phyloP scores from a whole-genome alignment of 495 filamentous ascomycete genomes.

The Aspergillus diversus region DNA sequence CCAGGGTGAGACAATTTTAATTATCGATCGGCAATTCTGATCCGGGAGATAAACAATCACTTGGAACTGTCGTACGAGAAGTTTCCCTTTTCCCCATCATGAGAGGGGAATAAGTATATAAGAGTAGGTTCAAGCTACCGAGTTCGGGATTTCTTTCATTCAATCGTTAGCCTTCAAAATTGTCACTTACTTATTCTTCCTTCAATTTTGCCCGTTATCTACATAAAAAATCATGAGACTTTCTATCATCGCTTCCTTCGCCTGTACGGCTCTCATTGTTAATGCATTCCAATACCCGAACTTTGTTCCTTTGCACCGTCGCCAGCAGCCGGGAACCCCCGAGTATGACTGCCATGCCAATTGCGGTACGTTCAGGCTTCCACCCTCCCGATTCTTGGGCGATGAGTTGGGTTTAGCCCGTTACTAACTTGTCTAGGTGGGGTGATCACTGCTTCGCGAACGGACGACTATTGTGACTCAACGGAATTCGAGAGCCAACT shows the following conservation, averaged over 20 bases:
- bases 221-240: slow-evolving; percentile 4
- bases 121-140: no score
- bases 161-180: neutral
- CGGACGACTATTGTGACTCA: slow-evolving; percentile 43
- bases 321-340: slow-evolving; percentile 43
- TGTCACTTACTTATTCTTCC: neutral
- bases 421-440: slow-evolving; percentile 35
- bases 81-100: no score
- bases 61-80: neutral
- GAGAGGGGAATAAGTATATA: no score
- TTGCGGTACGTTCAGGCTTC: slow-evolving; percentile 42
- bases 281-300: slow-evolving; percentile 18
- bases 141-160: no score
- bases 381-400: neutral
- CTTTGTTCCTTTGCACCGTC: slow-evolving; percentile 22
- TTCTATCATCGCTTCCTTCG: slow-evolving; percentile 10
- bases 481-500: slow-evolving; percentile 46
- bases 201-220: neutral
- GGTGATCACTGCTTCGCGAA: slow-evolving; percentile 40
- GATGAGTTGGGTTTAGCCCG: slow-evolving; percentile 3
- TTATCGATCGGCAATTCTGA: slow-evolving; percentile 3
- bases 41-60: slow-evolving; percentile 4
- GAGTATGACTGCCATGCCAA: slow-evolving; percentile 52
- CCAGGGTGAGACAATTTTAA: slow-evolving; percentile 14
- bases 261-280: slow-evolving; percentile 12